A percentile compares a stretch with the other conserved stretches of the same genome.
These are phyloP conservation scores for Globisporangium takayamanum DNA, from an alignment of 352 stramenopile species.

Conservation along the genomic window DNA sequence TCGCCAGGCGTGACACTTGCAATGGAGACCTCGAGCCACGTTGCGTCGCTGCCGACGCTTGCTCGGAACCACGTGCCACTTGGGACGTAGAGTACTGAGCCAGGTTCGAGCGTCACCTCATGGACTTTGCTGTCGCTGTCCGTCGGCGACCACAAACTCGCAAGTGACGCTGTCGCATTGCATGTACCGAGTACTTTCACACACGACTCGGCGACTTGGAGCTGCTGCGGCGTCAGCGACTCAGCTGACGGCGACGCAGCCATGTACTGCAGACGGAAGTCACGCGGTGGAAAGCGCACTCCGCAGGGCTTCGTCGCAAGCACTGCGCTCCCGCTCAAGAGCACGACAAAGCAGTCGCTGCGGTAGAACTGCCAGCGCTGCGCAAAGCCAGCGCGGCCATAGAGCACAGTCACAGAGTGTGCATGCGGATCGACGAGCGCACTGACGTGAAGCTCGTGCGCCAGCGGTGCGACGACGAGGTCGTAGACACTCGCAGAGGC, in stretches of 20 bases:
- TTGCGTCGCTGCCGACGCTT: conserved; percentile 13
- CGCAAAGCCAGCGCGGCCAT: conserved; percentile 1
- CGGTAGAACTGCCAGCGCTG: conserved; percentile 39
- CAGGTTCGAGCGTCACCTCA: conserved; percentile 22
- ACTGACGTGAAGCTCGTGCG: conserved; percentile 21
- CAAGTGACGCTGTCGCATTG: background rate
- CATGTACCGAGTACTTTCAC: conserved; percentile 16
- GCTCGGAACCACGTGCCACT: conserved; percentile 39
- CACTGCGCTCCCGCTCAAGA: conserved; percentile 21
- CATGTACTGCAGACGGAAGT: conserved; percentile 21
- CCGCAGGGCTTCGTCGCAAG: conserved; percentile 22
- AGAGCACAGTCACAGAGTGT: conserved; percentile 15
- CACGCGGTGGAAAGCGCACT: conserved; percentile 18
- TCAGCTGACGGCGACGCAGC: background rate
- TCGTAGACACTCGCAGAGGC: conserved; percentile 14
- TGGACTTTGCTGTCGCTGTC: conserved; percentile 5
- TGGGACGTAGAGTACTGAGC: conserved; percentile 45
- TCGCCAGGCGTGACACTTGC: conserved; percentile 17
- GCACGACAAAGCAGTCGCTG: conserved; percentile 33
- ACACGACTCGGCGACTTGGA: conserved; percentile 1
- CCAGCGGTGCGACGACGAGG: conserved; percentile 20
- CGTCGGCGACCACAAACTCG: conserved; percentile 12
- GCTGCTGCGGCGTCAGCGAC: background rate
- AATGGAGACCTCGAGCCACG: conserved; percentile 47
- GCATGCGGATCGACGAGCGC: conserved; percentile 8